Percentiles rank a stretch among this genome's conserved stretches.
Evolutionary conservation across 225 moss, liverwort and hornwort species (phyloP).

Genomic region (Anthoceros angustus): DNA sequence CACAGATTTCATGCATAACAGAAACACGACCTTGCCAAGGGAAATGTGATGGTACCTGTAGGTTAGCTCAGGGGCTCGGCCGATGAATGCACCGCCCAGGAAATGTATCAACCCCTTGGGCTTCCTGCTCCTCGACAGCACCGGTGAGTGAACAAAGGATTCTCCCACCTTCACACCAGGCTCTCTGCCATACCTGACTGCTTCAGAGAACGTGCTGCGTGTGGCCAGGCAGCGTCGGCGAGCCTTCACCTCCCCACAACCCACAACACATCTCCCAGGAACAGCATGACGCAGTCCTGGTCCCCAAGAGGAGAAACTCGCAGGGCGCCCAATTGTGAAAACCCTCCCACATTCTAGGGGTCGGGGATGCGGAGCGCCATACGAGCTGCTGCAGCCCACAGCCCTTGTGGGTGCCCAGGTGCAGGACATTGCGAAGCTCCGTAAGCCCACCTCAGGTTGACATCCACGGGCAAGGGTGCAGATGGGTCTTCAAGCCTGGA

Average conservation of each 20-base stretch:
- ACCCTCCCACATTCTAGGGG: neutral
- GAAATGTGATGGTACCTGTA: constrained; percentile 34
- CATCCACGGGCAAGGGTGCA: neutral
- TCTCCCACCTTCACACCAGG: constrained; percentile 35
- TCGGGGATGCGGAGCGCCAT: too few species aligned
- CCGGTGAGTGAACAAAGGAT: constrained; percentile 60
- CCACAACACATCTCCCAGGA: too few species aligned
- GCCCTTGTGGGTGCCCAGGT: too few species aligned
- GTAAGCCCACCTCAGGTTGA: too few species aligned
- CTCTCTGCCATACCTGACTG: constrained; percentile 4
- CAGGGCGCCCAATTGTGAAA: neutral
- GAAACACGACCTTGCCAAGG: constrained; percentile 5
- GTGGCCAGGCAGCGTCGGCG: neutral
- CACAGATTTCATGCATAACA: constrained; percentile 10
- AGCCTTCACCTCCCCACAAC: neutral
- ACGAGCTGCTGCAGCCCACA: too few species aligned
- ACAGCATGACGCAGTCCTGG: too few species aligned
- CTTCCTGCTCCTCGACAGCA: constrained; percentile 25
- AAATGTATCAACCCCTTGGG: constrained; percentile 73
- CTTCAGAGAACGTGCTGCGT: too few species aligned
- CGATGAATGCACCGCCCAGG: constrained; percentile 82
- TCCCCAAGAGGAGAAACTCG: too few species aligned
- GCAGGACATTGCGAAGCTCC: too few species aligned
- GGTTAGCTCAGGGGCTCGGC: constrained; percentile 71
- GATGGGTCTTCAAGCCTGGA: neutral